Evolutionary conservation across 345 rosid genomes (phyloP).

Genomic region (thale cress (Arabidopsis thaliana)): TAIR10.1 NC_003074.8:21729001-21729500

Average conservation of each 20-base stretch:
- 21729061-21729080: conserved; percentile 56
- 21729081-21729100: conserved; percentile 65
- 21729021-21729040: conserved; percentile 74
- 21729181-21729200: conserved; percentile 39
- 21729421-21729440: conserved; percentile 23
- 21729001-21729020: conserved; percentile 80
- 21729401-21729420: background rate
- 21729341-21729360: conserved; percentile 83
- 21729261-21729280: conserved; percentile 32
- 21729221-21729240: conserved; percentile 20
- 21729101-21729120: conserved; percentile 54
- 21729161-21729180: conserved; percentile 29
- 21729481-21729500: conserved; percentile 75
- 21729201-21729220: background rate
- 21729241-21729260: background rate
- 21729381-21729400: background rate
- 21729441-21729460: conserved; percentile 41
- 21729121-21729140: background rate
- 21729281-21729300: conserved; percentile 69
- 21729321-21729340: conserved; percentile 70
- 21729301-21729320: conserved; percentile 79
- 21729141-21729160: conserved; percentile 25
- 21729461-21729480: conserved; percentile 81
- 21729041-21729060: conserved; percentile 58
- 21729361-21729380: conserved; percentile 61